Conservation (phyloP, 2,329 filamentous ascomycete genomes). For the Daldinia sp. region DNA sequence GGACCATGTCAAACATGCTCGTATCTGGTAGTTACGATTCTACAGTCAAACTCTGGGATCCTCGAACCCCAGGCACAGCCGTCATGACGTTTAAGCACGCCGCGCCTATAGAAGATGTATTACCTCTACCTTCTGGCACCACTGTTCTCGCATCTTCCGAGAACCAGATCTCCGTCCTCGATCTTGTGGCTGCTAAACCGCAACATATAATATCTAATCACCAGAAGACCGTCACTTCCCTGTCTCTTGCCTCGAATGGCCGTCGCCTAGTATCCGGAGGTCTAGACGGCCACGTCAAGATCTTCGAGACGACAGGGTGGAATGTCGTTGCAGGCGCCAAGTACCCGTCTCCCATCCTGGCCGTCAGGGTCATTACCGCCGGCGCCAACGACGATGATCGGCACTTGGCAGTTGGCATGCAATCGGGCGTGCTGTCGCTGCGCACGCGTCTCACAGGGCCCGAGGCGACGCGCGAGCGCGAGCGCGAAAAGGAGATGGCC, state of each 20-base stretch:
- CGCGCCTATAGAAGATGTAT: slow-evolving; percentile 88
- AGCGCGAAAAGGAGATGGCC: slow-evolving; percentile 86
- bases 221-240: slow-evolving; percentile 94
- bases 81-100: slow-evolving; percentile 96
- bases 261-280: slow-evolving; percentile 87
- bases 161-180: slow-evolving; percentile 89
- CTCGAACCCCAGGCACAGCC: slow-evolving; percentile 73
- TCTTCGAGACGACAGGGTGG: slow-evolving; percentile 94
- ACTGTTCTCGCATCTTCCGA: slow-evolving; percentile 87
- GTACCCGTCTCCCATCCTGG: slow-evolving; percentile 91
- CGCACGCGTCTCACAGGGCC: slow-evolving; percentile 88
- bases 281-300: slow-evolving; percentile 95
- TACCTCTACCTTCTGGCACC: slow-evolving; percentile 87
- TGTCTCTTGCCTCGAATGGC: slow-evolving; percentile 84
- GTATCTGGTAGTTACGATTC: slow-evolving; percentile 95
- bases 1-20: slow-evolving; percentile 77
- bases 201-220: slow-evolving; percentile 91
- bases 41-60: slow-evolving; percentile 94
- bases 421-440: slow-evolving; percentile 90
- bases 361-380: slow-evolving; percentile 79
- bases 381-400: slow-evolving; percentile 82
- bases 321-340: slow-evolving; percentile 96
- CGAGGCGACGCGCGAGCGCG: slow-evolving; percentile 80
- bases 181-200: slow-evolving; percentile 90
- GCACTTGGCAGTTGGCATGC: slow-evolving; percentile 94